These are phyloP conservation scores for Pleurotus salmoneostramineus DNA, from an alignment of 768 basidiomycete genomes.

Conservation along the genomic window DNA sequence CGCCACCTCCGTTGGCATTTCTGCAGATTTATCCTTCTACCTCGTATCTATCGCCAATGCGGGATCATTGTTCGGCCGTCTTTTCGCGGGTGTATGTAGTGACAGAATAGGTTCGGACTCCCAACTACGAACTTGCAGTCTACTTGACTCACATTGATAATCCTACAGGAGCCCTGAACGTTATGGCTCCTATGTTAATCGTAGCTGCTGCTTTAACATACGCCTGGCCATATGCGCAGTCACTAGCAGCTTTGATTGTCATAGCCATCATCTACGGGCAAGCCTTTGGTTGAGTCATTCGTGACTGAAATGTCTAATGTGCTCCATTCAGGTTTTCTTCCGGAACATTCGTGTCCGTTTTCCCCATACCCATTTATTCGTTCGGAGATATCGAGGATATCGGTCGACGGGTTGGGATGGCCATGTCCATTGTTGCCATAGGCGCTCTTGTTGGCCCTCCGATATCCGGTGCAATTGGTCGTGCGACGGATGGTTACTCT, in stretches of 20 bases:
- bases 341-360: slow-evolving; percentile 57
- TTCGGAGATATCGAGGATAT: slow-evolving; percentile 60
- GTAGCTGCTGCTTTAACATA: slow-evolving; percentile 50
- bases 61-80: slow-evolving; percentile 50
- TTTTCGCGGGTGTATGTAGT: slow-evolving; percentile 42
- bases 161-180: slow-evolving; percentile 50
- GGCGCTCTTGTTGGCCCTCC: slow-evolving; percentile 70
- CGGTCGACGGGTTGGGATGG: slow-evolving; percentile 64
- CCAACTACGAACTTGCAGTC: neutral
- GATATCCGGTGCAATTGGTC: slow-evolving; percentile 66
- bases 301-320: neutral
- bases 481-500: slow-evolving; percentile 46
- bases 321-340: slow-evolving; percentile 43
- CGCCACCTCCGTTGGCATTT: slow-evolving; percentile 41
- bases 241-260: slow-evolving; percentile 33
- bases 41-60: slow-evolving; percentile 62
- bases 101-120: slow-evolving; percentile 43
- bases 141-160: neutral
- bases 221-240: slow-evolving; percentile 54
- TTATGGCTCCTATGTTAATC: slow-evolving; percentile 49
- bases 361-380: slow-evolving; percentile 53
- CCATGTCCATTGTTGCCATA: slow-evolving; percentile 55
- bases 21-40: slow-evolving; percentile 49
- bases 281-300: neutral
- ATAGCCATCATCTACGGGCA: slow-evolving; percentile 56